Evolutionary conservation across 257 asterid species (phyloP).

Genomic region (Ligustrum vulgare): DNA sequence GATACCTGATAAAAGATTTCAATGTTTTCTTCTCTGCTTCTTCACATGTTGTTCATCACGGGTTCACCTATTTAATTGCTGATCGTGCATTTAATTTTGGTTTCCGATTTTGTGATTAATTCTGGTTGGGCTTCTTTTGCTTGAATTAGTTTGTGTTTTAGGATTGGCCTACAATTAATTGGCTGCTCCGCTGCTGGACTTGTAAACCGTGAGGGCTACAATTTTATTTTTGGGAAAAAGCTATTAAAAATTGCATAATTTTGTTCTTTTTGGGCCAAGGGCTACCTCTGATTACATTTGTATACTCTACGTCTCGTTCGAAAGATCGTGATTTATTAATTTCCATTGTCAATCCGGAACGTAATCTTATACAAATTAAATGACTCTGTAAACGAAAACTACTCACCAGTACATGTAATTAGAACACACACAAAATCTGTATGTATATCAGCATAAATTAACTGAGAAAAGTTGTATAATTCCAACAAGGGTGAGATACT

Average conservation of each 20-base stretch:
- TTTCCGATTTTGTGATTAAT: neutral
- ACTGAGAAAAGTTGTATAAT: neutral
- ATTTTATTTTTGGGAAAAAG: neutral
- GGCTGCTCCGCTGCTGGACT: neutral
- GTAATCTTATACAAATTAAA: conserved; percentile 6
- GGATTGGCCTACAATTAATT: neutral
- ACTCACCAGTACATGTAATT: neutral
- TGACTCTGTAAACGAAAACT: neutral
- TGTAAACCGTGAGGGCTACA: neutral
- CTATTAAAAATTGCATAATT: neutral
- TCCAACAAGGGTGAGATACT: neutral
- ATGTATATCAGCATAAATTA: neutral
- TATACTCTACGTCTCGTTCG: neutral
- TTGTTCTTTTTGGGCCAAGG: neutral
- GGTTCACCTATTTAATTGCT: neutral
- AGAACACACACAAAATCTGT: neutral
- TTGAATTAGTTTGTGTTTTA: neutral
- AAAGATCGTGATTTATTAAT: conserved; percentile 5
- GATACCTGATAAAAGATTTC: neutral
- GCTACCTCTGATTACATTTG: neutral
- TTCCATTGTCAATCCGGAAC: neutral
- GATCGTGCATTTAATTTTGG: neutral
- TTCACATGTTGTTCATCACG: neutral
- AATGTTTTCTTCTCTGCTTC: neutral
- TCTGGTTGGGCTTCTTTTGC: neutral